Evolutionary conservation across 371 early-diverging fungal species (phyloP).

Genomic region (Zopfochytrium polystomum): DNA sequence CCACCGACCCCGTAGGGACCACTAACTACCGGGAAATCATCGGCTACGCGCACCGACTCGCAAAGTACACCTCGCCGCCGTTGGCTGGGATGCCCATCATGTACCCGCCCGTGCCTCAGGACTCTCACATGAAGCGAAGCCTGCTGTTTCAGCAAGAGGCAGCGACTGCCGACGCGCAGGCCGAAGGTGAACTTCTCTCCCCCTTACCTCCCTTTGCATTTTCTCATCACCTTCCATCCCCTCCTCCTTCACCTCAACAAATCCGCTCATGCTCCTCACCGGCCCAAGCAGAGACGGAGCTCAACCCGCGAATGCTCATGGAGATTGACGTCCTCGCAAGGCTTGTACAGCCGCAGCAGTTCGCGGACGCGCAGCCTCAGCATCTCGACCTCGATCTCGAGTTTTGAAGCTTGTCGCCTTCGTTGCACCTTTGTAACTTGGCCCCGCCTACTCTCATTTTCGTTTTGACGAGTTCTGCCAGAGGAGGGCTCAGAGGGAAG

Average conservation of each 20-base stretch:
- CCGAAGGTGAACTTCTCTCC: conserved; percentile 2
- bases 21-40: conserved; percentile 6
- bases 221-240: background rate
- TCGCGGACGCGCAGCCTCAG: too few species aligned
- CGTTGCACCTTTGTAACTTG: too few species aligned
- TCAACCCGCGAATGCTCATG: too few species aligned
- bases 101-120: conserved; percentile 17
- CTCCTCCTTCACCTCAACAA: background rate
- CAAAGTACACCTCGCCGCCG: conserved; percentile 15
- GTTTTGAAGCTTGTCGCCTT: too few species aligned
- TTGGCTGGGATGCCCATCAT: background rate
- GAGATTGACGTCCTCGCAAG: background rate
- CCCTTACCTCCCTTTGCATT: background rate
- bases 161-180: background rate
- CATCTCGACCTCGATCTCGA: too few species aligned
- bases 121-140: conserved; percentile 18
- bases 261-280: too few species aligned
- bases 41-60: conserved; percentile 14
- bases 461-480: too few species aligned
- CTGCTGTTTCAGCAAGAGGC: conserved; percentile 10
- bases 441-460: too few species aligned
- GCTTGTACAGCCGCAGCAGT: too few species aligned
- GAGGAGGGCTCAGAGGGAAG: too few species aligned
- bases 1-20: background rate
- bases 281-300: too few species aligned